These are phyloP conservation scores for Annona cherimola DNA, from an alignment of 164 flowering plant genomes.

Conservation along the genomic window DNA sequence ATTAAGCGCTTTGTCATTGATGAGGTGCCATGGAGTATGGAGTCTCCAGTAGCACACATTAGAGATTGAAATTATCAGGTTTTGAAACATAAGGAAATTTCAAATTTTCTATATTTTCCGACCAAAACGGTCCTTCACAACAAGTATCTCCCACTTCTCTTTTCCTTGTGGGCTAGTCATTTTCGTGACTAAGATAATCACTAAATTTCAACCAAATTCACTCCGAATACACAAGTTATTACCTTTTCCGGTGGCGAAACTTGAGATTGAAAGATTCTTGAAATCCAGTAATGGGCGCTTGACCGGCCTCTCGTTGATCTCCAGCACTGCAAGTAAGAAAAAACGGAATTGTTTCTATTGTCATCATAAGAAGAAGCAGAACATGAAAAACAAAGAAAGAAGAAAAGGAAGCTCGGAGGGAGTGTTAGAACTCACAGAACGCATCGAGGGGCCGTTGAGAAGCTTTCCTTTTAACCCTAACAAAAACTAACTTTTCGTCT, in stretches of 20 bases:
- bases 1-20: too few relatives aligned
- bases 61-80: background rate
- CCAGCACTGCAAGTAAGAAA: slow-evolving; percentile 52
- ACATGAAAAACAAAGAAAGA: background rate
- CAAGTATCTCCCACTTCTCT: background rate
- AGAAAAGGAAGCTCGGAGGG: background rate
- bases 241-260: slow-evolving; percentile 44
- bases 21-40: background rate
- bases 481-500: slow-evolving; percentile 49
- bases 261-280: slow-evolving; percentile 52
- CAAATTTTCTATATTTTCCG: background rate
- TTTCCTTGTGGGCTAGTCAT: background rate
- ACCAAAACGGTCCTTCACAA: too few relatives aligned
- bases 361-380: background rate
- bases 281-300: slow-evolving; percentile 66
- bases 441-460: slow-evolving; percentile 56
- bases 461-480: slow-evolving; percentile 71
- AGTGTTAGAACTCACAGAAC: slow-evolving; percentile 42
- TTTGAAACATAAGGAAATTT: background rate
- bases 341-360: background rate
- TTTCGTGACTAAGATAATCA: background rate
- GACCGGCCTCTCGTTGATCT: slow-evolving; percentile 77
- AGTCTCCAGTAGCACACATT: background rate
- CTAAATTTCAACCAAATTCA: background rate
- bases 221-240: background rate